Percentiles rank a stretch among this genome's conserved stretches.
These are phyloP conservation scores for Mrakiaceae sp. DNA, from an alignment of 1,284 basidiomycete genomes.

Conservation along the genomic window DNA sequence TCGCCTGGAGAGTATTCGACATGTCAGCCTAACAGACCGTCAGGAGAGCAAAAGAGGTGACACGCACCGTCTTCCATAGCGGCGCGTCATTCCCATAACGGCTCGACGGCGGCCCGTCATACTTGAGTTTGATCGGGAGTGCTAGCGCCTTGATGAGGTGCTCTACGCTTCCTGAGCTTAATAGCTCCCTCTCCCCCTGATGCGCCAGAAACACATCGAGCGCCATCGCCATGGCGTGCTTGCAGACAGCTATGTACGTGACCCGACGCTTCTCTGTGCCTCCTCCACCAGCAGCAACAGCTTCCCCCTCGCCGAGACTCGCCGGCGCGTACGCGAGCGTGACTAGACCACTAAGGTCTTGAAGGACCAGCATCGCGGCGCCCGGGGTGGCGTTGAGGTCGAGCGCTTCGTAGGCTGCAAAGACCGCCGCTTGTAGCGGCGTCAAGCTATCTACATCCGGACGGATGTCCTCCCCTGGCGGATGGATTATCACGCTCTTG, in stretches of 20 bases:
- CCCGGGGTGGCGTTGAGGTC: constrained; percentile 48
- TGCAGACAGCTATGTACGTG: constrained; percentile 76
- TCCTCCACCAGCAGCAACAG: constrained; percentile 19
- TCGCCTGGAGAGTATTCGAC: constrained; percentile 5
- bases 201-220: constrained; percentile 51
- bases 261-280: constrained; percentile 43
- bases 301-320: background rate
- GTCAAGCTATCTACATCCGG: constrained; percentile 74
- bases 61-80: constrained; percentile 79
- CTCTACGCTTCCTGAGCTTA: constrained; percentile 71
- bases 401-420: constrained; percentile 56
- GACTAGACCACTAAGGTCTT: constrained; percentile 71
- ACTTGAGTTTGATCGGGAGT: constrained; percentile 44
- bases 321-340: constrained; percentile 59
- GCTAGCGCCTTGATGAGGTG: constrained; percentile 31
- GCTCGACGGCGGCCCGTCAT: constrained; percentile 78
- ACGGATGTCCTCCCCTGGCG: constrained; percentile 69
- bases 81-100: constrained; percentile 75
- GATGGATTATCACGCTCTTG: constrained; percentile 70
- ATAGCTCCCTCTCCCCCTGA: constrained; percentile 54
- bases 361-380: constrained; percentile 59
- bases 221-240: constrained; percentile 73
- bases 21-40: background rate
- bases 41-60: background rate
- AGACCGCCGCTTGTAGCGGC: constrained; percentile 65